A percentile compares a stretch with the other conserved stretches of the same genome.
Conservation (phyloP, 495 filamentous ascomycete species). For the Neurospora sp. region DNA sequence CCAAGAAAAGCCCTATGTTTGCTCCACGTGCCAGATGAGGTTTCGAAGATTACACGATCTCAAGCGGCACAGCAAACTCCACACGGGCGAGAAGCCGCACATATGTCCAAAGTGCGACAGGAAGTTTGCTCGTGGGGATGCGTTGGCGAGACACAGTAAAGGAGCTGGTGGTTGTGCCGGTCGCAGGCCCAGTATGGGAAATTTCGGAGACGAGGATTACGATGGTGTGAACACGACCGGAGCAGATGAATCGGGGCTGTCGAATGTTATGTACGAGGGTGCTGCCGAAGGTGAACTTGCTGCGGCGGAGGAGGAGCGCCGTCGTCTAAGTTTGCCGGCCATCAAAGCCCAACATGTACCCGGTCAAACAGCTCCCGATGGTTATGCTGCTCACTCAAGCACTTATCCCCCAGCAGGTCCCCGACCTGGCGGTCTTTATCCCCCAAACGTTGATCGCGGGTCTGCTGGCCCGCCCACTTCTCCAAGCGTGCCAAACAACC, state of each 20-base stretch:
- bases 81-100: conserved; percentile 93
- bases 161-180: conserved; percentile 94
- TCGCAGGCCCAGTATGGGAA: conserved; percentile 73
- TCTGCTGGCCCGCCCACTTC: conserved; percentile 46
- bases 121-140: conserved; percentile 91
- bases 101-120: conserved; percentile 89
- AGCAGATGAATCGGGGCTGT: conserved; percentile 64
- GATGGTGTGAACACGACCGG: conserved; percentile 42
- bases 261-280: conserved; percentile 65
- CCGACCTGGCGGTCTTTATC: conserved; percentile 47
- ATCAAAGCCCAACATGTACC: conserved; percentile 61
- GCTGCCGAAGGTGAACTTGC: conserved; percentile 33
- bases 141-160: conserved; percentile 88
- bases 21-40: conserved; percentile 75
- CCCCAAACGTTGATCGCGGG: conserved; percentile 44
- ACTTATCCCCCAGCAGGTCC: conserved; percentile 68
- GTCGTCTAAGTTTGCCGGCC: conserved; percentile 54
- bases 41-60: conserved; percentile 92
- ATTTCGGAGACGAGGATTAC: conserved; percentile 74
- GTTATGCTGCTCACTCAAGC: conserved; percentile 39
- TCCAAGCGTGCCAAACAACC: conserved; percentile 27
- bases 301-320: conserved; percentile 37
- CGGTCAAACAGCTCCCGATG: conserved; percentile 34
- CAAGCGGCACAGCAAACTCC: conserved; percentile 91
- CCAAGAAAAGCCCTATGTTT: conserved; percentile 95